Evolutionary conservation across 202 grass and related monocot species (phyloP), one percentile per base, ranked within the genome.

Genomic region (Bolboschoenoplectus hybrid): DNA sequence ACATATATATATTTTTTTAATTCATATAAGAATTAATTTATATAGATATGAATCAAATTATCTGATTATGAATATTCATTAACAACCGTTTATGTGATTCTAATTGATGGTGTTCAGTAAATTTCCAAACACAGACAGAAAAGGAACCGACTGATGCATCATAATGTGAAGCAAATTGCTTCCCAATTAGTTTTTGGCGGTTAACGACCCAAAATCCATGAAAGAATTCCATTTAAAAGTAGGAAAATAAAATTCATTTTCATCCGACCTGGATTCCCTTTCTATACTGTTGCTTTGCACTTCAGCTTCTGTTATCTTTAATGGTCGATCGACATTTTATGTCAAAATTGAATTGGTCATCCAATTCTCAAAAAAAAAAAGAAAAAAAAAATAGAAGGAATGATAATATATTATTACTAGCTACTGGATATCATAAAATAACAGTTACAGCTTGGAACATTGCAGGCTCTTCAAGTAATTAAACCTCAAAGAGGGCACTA

Each of bases 201-300:
- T 16, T 40, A 38, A 34, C 1, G 1, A 2, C 13, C 32, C 46
- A 46, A 10, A 34, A 34, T 58, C 26, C 1, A 38, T 12, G 1
- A 19, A 63, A 12, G 17, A 66, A 76, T 47, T 63, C 44, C 12
- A 19, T 40, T 74, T 47, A 38, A 3, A 65, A 12, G 3, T 34
- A 20, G 17, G 9, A 51, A 77, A 16, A n/a, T 52, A 68, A n/a
- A 6, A 13, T 50, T 72, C 41, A 72, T 85, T 68, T 84, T 10
- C 47, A 20, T 20, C 7, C 3, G 51, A 35, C 20, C 43, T 79
- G 64, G 50, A 17, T 2, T 0, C 7, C 5, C 13, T 61, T 67
- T 36, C 14, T n/a, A 9, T 43, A 80, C 35, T 16, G 2, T 71
- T 26, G 2, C 13, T 67, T 32, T 64, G 16, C 41, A 82, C 3